Base-by-base conservation (phyloP, 192 early-diverging fungal species). In the Mortierella antarctica region DNA sequence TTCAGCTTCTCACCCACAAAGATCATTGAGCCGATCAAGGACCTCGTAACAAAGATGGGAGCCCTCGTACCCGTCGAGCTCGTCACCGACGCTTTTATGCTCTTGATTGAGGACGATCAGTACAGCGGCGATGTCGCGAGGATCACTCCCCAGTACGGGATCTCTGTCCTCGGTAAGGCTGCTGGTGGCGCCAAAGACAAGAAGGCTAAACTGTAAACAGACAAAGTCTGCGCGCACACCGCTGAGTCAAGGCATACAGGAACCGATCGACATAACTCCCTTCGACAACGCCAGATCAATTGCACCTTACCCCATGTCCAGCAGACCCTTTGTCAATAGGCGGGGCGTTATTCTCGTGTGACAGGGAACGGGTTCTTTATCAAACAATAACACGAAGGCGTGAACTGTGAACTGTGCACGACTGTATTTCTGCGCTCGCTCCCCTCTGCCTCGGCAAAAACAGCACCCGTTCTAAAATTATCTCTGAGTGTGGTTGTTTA, bases 41-140 rank as follows among this genome's bases (percentile, higher is more conserved):
- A 81, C 11, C 63, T 57, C 15, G 68, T 84, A 18, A 73, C 67
- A 58, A 39, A 65, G 50, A 58, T 77, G 44, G 74, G 47, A 10
- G 62, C 74, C 15, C 66, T 82, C 65, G 57, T 82, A 12, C 42
- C 83, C 5, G 65, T 85, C 0, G 67, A 84, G 53, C 83, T 83
- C 78, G 91, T 92, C 4, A 85, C 87, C 9, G 85, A 85, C 39
- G 88, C 88, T 70, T 88, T 89, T 64, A 69, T 92, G 66, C 45
- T 84, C 18, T 81, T 88, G 60, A 89, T 92, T 18, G 86, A 90
- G 72, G 89, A 91, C 57, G 87, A 91, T 47, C 47, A 57, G 0
- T 82, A 84, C 63, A 83, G 65, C 5, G 90, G 88, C 46, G 87
- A 91, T 55, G 81, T 83, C 17, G 77, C 77, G 0, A 68, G 74